Conservation (phyloP, 1,139 yeast genomes). For the Diutina catenulata region DNA sequence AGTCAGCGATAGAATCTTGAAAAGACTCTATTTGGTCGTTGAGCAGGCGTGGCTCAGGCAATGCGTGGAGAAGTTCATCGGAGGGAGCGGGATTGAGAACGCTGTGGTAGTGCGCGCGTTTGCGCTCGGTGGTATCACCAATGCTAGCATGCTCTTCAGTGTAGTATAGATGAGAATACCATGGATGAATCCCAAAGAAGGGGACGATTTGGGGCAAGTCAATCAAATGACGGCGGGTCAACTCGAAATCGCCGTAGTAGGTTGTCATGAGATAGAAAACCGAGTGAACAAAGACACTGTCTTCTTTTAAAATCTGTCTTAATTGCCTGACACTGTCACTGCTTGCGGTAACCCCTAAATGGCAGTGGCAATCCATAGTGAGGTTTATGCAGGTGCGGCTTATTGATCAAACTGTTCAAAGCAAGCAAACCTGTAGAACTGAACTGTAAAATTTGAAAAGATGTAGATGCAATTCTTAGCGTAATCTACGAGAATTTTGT, state of each 20-base stretch:
- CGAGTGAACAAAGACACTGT: not conserved
- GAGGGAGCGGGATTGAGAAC: constrained; percentile 36
- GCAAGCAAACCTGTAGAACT: too few species aligned
- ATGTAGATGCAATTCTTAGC: too few species aligned
- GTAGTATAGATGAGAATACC: constrained; percentile 71
- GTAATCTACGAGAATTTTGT: too few species aligned
- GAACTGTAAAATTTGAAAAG: too few species aligned
- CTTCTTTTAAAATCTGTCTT: not conserved
- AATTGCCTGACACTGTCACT: not conserved
- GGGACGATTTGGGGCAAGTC: constrained; percentile 29
- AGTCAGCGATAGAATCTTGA: constrained; percentile 11
- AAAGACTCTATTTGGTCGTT: constrained; percentile 19
- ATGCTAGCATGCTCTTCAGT: constrained; percentile 13
- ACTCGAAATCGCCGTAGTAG: not conserved
- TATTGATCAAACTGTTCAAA: too few species aligned
- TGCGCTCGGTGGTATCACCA: constrained; percentile 11
- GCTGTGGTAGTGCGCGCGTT: constrained; percentile 39
- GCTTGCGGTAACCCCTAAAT: not conserved
- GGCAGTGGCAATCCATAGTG: constrained; percentile 3
- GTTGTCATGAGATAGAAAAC: constrained; percentile 1
- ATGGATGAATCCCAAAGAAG: constrained; percentile 82
- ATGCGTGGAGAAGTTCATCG: constrained; percentile 26
- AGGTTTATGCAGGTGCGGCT: not conserved
- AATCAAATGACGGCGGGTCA: not conserved
- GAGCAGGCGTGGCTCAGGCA: constrained; percentile 55